phyloP scores from a whole-genome alignment of 2,329 filamentous ascomycete species.

The Penicillium griseofulvum region DNA sequence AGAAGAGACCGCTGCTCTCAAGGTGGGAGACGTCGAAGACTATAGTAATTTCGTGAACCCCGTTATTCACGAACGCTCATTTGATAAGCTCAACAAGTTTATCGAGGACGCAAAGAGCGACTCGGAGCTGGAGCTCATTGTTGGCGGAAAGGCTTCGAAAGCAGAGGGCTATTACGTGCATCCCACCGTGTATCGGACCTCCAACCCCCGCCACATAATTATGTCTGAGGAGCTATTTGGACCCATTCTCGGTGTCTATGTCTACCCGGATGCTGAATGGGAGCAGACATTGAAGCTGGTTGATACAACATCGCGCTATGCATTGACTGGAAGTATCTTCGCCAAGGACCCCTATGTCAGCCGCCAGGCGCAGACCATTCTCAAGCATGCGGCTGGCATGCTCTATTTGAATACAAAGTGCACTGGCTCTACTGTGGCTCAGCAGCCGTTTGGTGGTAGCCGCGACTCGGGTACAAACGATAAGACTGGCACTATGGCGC shows the following conservation, averaged over 20 bases:
- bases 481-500: conserved; percentile 54
- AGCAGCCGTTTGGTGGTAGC: conserved; percentile 57
- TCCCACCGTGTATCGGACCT: conserved; percentile 74
- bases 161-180: conserved; percentile 75
- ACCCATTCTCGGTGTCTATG: conserved; percentile 67
- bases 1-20: conserved; percentile 64
- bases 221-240: conserved; percentile 76
- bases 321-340: conserved; percentile 21
- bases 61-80: conserved; percentile 75
- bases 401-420: conserved; percentile 61
- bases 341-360: conserved; percentile 47
- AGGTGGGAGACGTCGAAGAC: conserved; percentile 65
- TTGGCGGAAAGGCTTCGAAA: conserved; percentile 71
- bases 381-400: conserved; percentile 57
- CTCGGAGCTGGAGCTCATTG: conserved; percentile 66
- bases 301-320: conserved; percentile 21
- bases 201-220: conserved; percentile 67
- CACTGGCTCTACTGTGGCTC: conserved; percentile 55
- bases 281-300: conserved; percentile 16
- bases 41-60: conserved; percentile 77
- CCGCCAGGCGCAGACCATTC: conserved; percentile 50
- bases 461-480: conserved; percentile 56
- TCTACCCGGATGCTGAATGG: conserved; percentile 65
- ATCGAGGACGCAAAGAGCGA: conserved; percentile 77
- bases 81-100: conserved; percentile 70